These are phyloP conservation scores for Globisporangium uncinulatum DNA, from an alignment of 352 stramenopile genomes.

Conservation along the genomic window DNA sequence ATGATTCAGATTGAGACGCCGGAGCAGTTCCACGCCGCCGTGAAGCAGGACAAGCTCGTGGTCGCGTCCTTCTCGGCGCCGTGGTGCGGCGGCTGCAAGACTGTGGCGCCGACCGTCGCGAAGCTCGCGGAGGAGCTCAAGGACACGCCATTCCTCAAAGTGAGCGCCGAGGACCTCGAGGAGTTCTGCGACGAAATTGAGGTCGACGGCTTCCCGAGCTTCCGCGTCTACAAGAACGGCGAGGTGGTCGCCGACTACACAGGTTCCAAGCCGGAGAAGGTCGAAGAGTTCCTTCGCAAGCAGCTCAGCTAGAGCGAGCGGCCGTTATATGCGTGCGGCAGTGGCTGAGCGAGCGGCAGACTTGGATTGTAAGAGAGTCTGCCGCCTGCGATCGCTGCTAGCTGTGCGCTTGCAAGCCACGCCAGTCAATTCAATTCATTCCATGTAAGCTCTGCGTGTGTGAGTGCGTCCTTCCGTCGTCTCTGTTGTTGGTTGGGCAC, in stretches of 20 bases:
- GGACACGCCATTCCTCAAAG: conserved; percentile 44
- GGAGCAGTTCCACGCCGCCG: conserved; percentile 34
- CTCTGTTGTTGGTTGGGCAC: too few relatives aligned
- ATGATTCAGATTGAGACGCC: conserved; percentile 31
- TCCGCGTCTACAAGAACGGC: conserved; percentile 64
- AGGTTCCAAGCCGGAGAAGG: conserved; percentile 72
- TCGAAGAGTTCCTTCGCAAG: conserved; percentile 67
- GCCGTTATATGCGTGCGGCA: not conserved
- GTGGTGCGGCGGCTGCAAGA: conserved; percentile 64
- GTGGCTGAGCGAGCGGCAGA: too few relatives aligned
- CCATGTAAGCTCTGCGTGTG: too few relatives aligned
- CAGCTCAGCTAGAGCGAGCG: conserved; percentile 17
- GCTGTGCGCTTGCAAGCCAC: too few relatives aligned
- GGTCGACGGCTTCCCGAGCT: conserved; percentile 69
- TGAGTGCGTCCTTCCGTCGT: too few relatives aligned
- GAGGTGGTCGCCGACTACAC: conserved; percentile 53
- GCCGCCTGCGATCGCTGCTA: too few relatives aligned
- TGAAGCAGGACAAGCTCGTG: conserved; percentile 31
- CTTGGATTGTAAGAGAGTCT: not conserved
- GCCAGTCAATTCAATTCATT: too few relatives aligned
- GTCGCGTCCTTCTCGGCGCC: conserved; percentile 56
- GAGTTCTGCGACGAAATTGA: conserved; percentile 65
- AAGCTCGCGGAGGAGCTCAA: conserved; percentile 49
- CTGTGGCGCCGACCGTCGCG: conserved; percentile 44
- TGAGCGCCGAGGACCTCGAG: conserved; percentile 57